A percentile compares a stretch with the other conserved stretches of the same genome.
These are phyloP conservation scores for Talaromyces sp. DNA, from an alignment of 2,329 filamentous ascomycete species.

Conservation along the genomic window DNA sequence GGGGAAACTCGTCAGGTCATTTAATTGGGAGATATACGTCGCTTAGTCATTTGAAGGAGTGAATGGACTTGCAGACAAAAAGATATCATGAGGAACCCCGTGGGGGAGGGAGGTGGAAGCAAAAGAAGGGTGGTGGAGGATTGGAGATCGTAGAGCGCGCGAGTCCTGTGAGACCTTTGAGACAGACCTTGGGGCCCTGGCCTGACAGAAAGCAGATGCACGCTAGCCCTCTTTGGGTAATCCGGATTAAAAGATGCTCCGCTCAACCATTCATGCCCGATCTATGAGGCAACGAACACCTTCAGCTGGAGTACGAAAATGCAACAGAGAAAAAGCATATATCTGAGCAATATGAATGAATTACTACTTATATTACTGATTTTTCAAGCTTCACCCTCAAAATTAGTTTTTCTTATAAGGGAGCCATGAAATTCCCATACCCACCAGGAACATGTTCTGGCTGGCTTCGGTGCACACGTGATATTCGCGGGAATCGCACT, in stretches of 20 bases:
- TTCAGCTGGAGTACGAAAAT: too few relatives aligned
- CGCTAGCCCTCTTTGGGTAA: conserved; percentile 38
- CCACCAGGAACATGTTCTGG: too few relatives aligned
- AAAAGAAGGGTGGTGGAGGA: conserved; percentile 19
- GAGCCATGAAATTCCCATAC: too few relatives aligned
- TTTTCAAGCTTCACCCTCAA: too few relatives aligned
- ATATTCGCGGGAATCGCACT: too few relatives aligned
- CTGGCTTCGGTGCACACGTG: too few relatives aligned
- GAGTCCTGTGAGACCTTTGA: neutral
- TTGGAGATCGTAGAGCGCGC: conserved; percentile 29
- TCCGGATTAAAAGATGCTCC: conserved; percentile 34
- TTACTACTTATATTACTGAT: too few relatives aligned
- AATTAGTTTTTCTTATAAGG: too few relatives aligned
- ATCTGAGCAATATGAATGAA: too few relatives aligned
- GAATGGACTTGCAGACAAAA: conserved; percentile 18
- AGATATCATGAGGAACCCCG: conserved; percentile 15
- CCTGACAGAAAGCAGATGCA: conserved; percentile 37
- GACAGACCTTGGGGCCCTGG: conserved; percentile 16
- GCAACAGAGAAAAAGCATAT: too few relatives aligned
- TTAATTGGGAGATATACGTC: conserved; percentile 21
- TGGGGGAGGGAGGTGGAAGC: conserved; percentile 19
- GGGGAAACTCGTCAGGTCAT: conserved; percentile 36
- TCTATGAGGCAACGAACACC: neutral
- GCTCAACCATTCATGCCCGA: conserved; percentile 10
- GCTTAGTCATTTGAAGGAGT: conserved; percentile 18